Evolutionary conservation across 2,329 filamentous ascomycete genomes (phyloP), one percentile per base, ranked within the genome.

Genomic region (Colletotrichum trifolii): DNA sequence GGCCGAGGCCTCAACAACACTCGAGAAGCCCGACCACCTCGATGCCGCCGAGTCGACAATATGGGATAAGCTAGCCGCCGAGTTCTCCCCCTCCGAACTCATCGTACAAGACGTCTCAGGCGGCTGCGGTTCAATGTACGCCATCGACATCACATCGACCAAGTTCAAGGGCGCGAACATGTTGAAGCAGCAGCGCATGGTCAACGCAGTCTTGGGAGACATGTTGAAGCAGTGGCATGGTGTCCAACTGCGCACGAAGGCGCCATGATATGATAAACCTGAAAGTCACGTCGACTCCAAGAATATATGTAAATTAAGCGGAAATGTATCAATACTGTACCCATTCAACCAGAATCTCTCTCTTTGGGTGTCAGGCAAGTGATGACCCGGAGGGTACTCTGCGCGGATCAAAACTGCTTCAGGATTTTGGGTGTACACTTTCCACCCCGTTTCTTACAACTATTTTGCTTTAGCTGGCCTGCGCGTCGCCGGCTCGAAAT

Each of bases 81-180:
- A 83, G 71, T 85, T 88, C 60, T 68, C 75, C 2, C 85, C 86
- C 0, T 82, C 81, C 0, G 76, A 83, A 64, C 76, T 89, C 34
- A 77, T 88, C 76, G 91, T 96, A 9, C 89, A 91, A 75, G 92
- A 96, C 78, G 87, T 96, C 55, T 93, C 90, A 33, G 92, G 93
- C 64, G 92, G 92, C 36, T 96, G 92, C 78, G 92, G 92, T 9
- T 92, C 89, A 73, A 96, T 96, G 93, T 96, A 96, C 79, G 90
- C 89, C 60, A 90, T 96, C 69, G 90, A 94, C 72, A 89, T 96
- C 69, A 85, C 88, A 52, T 92, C 90, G 8, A 83, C 88, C 50
- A 85, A 83, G 71, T 96, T 96, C 78, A 83, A 84, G 58, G 93
- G 92, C 50, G 76, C 88, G 71, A 85, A 82, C 54, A 88, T 94